Evolutionary conservation across 495 filamentous ascomycete species (phyloP).

Genomic region (Parathielavia appendiculata): DNA sequence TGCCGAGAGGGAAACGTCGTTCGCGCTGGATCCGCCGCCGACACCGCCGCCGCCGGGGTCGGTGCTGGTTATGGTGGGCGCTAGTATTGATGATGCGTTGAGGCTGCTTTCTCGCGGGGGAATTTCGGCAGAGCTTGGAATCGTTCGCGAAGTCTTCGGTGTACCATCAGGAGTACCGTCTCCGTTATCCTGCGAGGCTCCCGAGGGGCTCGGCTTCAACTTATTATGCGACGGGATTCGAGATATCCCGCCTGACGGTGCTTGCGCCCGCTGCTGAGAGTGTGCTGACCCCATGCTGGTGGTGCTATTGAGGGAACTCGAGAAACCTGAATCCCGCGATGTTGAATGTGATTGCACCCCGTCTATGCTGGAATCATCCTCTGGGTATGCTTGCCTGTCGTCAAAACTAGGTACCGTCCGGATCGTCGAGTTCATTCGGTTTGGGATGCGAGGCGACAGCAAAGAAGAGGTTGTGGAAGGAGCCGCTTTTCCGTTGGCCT

Average conservation of each 20-base stretch:
- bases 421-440: slow-evolving; percentile 41
- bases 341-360: slow-evolving; percentile 31
- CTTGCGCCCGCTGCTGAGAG: slow-evolving; percentile 31
- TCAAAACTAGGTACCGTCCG: slow-evolving; percentile 45
- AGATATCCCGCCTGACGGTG: slow-evolving; percentile 22
- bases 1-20: slow-evolving; percentile 12
- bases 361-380: slow-evolving; percentile 31
- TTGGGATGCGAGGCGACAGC: slow-evolving; percentile 13
- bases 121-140: slow-evolving; percentile 21
- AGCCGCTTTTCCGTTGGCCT: slow-evolving; percentile 20
- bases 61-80: slow-evolving; percentile 4
- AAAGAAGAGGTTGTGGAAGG: slow-evolving; percentile 7
- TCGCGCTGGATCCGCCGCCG: not conserved
- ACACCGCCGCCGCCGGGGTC: slow-evolving; percentile 5
- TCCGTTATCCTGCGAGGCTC: slow-evolving; percentile 11
- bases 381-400: slow-evolving; percentile 23
- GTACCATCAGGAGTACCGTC: slow-evolving; percentile 15
- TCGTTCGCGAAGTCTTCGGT: slow-evolving; percentile 2
- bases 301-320: slow-evolving; percentile 45
- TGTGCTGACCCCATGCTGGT: slow-evolving; percentile 36
- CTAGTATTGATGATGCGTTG: slow-evolving; percentile 14
- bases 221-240: slow-evolving; percentile 23
- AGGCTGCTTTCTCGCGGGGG: slow-evolving; percentile 30
- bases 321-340: slow-evolving; percentile 42
- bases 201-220: slow-evolving; percentile 30